Evolutionary conservation across 2,329 filamentous ascomycete species (phyloP).

Genomic region (Sclerotinia glacialis): DNA sequence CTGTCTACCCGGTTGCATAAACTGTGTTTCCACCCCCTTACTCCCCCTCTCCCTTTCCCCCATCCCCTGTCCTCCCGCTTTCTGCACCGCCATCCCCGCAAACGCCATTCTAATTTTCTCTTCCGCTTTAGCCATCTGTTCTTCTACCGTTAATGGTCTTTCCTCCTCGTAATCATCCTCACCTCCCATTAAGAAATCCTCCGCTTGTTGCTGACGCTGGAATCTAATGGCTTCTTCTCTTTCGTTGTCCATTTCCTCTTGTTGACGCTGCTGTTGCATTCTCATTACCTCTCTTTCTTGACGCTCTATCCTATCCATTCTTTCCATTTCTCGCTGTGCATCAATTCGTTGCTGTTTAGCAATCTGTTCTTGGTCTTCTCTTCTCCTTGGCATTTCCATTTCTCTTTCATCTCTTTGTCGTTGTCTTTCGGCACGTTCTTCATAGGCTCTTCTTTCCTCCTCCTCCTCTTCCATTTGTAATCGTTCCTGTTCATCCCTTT

Average conservation of each 20-base stretch:
- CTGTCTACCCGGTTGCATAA: not conserved
- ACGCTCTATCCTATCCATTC: conserved; percentile 8
- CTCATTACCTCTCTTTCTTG: conserved; percentile 14
- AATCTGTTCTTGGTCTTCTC: conserved; percentile 16
- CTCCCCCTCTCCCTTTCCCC: not conserved
- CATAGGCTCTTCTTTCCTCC: conserved; percentile 15
- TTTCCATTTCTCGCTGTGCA: conserved; percentile 15
- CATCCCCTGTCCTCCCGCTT: not conserved
- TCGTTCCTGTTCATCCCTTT: conserved; percentile 18
- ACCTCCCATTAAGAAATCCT: not conserved
- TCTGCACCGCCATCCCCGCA: conserved; percentile 25
- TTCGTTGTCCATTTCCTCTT: conserved; percentile 5
- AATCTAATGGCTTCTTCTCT: conserved; percentile 4
- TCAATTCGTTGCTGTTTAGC: conserved; percentile 9
- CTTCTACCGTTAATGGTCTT: conserved; percentile 22
- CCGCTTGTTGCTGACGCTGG: conserved; percentile 7
- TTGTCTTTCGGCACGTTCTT: conserved; percentile 9
- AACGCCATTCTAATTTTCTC: conserved; percentile 26
- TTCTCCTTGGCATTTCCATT: conserved; percentile 3
- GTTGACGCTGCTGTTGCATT: conserved; percentile 10
- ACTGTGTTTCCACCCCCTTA: not conserved
- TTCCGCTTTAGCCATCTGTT: conserved; percentile 27
- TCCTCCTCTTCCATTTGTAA: conserved; percentile 22
- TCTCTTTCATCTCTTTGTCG: conserved; percentile 10
- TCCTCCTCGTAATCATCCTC: conserved; percentile 16